Conservation (phyloP, 1,284 basidiomycete species). For the Thecaphora thlaspeos region DNA sequence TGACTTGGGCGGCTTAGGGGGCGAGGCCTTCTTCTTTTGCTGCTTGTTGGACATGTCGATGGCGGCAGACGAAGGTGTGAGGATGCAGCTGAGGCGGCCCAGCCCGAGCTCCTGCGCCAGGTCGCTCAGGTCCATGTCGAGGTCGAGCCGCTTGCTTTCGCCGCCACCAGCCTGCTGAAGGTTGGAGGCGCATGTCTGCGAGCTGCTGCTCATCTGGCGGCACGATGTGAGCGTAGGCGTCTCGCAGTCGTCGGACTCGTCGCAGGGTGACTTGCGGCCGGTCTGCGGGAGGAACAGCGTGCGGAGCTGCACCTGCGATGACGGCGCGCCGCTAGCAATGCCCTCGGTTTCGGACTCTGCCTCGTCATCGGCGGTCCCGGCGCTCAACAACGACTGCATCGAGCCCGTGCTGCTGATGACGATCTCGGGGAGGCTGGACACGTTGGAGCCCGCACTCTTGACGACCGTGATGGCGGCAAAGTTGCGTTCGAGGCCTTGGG, state of each 20-base stretch:
- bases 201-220: slow-evolving; percentile 17
- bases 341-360: background rate
- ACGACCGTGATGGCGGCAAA: background rate
- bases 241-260: slow-evolving; percentile 36
- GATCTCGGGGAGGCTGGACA: background rate
- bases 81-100: slow-evolving; percentile 33
- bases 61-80: background rate
- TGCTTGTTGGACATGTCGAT: slow-evolving; percentile 19
- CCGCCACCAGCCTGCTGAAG: slow-evolving; percentile 4
- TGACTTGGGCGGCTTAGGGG: slow-evolving; percentile 34
- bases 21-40: slow-evolving; percentile 13
- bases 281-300: slow-evolving; percentile 26
- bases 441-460: background rate
- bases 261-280: background rate
- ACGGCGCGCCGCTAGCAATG: background rate
- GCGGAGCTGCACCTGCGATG: slow-evolving; percentile 12
- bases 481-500: slow-evolving; percentile 18
- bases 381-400: background rate
- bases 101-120: slow-evolving; percentile 36
- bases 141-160: slow-evolving; percentile 19
- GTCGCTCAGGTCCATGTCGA: slow-evolving; percentile 37
- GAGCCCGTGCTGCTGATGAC: background rate
- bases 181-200: no score
- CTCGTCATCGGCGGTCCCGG: background rate
- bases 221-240: slow-evolving; percentile 35